phyloP scores from a whole-genome alignment of 1,284 basidiomycete species.

The Austropuccinia psidii region DNA sequence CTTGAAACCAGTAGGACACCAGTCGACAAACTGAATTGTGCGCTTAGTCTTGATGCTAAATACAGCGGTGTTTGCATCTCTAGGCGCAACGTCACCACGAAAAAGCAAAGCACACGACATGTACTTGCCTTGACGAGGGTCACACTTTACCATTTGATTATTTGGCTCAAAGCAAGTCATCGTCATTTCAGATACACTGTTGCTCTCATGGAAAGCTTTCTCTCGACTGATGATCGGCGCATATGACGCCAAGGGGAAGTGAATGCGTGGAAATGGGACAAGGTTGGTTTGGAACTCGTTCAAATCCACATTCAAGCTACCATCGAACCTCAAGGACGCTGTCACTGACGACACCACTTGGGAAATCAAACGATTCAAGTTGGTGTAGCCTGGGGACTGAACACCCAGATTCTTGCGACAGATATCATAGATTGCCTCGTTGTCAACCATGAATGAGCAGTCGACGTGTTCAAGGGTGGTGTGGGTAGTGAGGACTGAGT shows the following conservation, averaged over 20 bases:
- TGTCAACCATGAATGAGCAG: constrained; percentile 99
- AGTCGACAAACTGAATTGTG: constrained; percentile 49
- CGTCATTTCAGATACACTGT: constrained; percentile 97
- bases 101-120: constrained; percentile 48
- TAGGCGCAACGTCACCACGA: constrained; percentile 48
- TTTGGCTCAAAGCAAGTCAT: constrained; percentile 95
- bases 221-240: constrained; percentile 80
- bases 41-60: constrained; percentile 49
- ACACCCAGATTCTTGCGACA: constrained; percentile 93
- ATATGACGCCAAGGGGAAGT: constrained; percentile 94
- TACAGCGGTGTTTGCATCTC: constrained; percentile 48
- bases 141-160: constrained; percentile 76
- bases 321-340: constrained; percentile 93
- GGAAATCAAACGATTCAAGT: constrained; percentile 93
- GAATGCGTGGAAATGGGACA: constrained; percentile 76
- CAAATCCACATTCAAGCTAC: constrained; percentile 93
- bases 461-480: constrained; percentile 98
- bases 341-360: constrained; percentile 95
- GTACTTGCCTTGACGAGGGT: constrained; percentile 48
- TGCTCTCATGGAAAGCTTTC: constrained; percentile 85
- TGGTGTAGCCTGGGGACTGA: constrained; percentile 77
- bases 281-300: constrained; percentile 99
- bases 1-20: constrained; percentile 49
- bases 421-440: constrained; percentile 89
- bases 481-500: constrained; percentile 96